Base-by-base conservation (phyloP, 2,329 filamentous ascomycete genomes). In the Trichophyton benhamiae region DNA sequence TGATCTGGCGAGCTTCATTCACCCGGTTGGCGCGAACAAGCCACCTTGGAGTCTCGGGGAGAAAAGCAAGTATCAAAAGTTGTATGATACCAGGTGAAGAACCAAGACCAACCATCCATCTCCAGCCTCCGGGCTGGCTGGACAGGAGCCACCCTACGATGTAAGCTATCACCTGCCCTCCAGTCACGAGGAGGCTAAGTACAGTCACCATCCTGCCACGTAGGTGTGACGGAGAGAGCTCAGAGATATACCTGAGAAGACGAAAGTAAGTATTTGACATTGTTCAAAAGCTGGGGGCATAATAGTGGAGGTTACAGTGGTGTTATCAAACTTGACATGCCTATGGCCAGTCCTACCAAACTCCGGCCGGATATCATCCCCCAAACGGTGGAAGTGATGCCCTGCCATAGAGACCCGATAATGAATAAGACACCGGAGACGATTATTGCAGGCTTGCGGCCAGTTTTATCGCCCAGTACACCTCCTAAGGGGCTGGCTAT, bases 1-100 rank as follows among this genome's bases (percentile, higher is more conserved):
- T 76, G 1, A 96, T 84, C 3, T 67, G 68, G 64, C 80, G 81
- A 3, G 91, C 92, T 63, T 82, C 80, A 3, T 77, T 76, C 2
- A 80, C 79, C 57, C 80, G 78, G 0, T 85, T 87, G 2, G 80
- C 83, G 70, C 85, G 86, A 20, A 95, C 85, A 22, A 96, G 79
- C 87, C 89, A 96, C 25, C 92, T 81, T 38, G 92, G 92, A 11
- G 89, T 95, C 74, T 97, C 92, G 0, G 91, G 91, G 82, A 96
- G 87, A 59, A 84, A 78, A 1, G 84, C 67, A 63, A 96, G 76
- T 60, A 95, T 76, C 0, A 79, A 71, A 3, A 83, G 82, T 71
- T 96, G 92, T 2, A 91, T 61, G 0, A 82, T 72, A 0, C 91
- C 91, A 0, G 92, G 92, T 27, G 87, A 64, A 7, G 88, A 88